phyloP scores from a whole-genome alignment of 2,329 filamentous ascomycete genomes.

The Alternaria burnsii region DNA sequence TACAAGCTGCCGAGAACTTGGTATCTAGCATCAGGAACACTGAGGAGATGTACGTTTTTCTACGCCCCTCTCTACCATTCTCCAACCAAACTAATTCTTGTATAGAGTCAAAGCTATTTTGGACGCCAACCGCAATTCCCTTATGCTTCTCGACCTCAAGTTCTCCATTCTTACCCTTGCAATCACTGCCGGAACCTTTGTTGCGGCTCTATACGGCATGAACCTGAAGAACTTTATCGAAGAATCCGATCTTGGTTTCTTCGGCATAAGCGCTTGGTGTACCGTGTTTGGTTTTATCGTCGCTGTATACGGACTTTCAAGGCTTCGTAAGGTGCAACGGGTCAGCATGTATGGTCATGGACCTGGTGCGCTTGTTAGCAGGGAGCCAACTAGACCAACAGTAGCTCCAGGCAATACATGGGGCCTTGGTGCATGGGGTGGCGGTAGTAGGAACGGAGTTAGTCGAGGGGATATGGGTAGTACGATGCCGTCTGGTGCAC shows the following conservation, averaged over 20 bases:
- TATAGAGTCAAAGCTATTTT: conserved; percentile 90
- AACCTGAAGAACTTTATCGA: conserved; percentile 99
- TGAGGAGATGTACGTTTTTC: conserved; percentile 86
- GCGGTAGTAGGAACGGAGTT: conserved; percentile 35
- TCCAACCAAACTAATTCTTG: conserved; percentile 26
- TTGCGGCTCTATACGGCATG: conserved; percentile 99
- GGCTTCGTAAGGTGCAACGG: conserved; percentile 84
- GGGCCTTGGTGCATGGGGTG: conserved; percentile 43
- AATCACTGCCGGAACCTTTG: conserved; percentile 92
- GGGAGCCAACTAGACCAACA: conserved; percentile 14
- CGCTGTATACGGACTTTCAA: conserved; percentile 82
- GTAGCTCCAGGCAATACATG: conserved; percentile 21
- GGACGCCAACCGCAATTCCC: conserved; percentile 95
- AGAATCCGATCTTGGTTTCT: conserved; percentile 88
- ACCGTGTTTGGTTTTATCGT: conserved; percentile 77
- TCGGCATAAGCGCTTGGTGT: conserved; percentile 74
- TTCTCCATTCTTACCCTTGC: conserved; percentile 95
- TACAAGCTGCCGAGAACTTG: conserved; percentile 90
- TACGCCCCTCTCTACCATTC: not conserved
- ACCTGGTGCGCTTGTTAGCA: conserved; percentile 28
- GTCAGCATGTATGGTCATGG: conserved; percentile 79
- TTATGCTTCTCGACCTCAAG: conserved; percentile 96
- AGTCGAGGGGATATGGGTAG: conserved; percentile 24
- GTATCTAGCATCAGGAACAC: conserved; percentile 97
- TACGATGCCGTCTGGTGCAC: conserved; percentile 25